phyloP scores from a whole-genome alignment of 2,329 filamentous ascomycete species.

The Botrytis aclada region DNA sequence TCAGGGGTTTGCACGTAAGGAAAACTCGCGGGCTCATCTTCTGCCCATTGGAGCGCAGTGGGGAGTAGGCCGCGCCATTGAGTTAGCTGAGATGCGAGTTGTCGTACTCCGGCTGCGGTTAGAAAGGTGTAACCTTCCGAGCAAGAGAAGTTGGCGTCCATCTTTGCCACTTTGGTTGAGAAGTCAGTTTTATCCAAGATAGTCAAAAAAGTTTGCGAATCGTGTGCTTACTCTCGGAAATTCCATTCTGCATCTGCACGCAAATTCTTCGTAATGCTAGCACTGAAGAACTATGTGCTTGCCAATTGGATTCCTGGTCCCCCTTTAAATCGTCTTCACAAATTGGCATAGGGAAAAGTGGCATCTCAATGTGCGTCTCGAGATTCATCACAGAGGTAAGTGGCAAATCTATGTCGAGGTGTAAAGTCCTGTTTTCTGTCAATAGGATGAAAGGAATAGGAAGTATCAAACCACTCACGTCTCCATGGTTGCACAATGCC shows the following conservation, averaged over 20 bases:
- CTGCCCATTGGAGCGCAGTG: constrained; percentile 54
- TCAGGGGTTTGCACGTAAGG: constrained; percentile 28
- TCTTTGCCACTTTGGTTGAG: not conserved
- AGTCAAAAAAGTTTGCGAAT: not conserved
- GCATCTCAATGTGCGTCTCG: constrained; percentile 53
- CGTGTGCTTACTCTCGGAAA: constrained; percentile 48
- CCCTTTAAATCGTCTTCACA: constrained; percentile 47
- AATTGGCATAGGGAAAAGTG: constrained; percentile 49
- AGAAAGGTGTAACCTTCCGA: constrained; percentile 27
- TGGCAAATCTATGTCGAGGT: constrained; percentile 57
- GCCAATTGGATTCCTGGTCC: constrained; percentile 52
- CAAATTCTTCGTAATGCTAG: constrained; percentile 55
- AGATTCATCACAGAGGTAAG: constrained; percentile 52
- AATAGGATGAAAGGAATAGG: not conserved
- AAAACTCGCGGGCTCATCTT: constrained; percentile 48
- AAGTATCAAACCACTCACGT: constrained; percentile 41
- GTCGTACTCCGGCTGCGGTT: constrained; percentile 45
- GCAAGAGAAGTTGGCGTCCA: constrained; percentile 21
- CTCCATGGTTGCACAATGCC: constrained; percentile 56
- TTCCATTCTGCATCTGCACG: constrained; percentile 49
- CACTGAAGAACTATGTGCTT: constrained; percentile 59
- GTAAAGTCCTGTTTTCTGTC: constrained; percentile 38
- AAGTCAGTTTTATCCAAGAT: not conserved
- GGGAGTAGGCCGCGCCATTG: constrained; percentile 58
- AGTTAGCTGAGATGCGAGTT: constrained; percentile 52